These are phyloP conservation scores for Sclerotinia spermophila DNA, from an alignment of 2,329 filamentous ascomycete species.

Conservation along the genomic window DNA sequence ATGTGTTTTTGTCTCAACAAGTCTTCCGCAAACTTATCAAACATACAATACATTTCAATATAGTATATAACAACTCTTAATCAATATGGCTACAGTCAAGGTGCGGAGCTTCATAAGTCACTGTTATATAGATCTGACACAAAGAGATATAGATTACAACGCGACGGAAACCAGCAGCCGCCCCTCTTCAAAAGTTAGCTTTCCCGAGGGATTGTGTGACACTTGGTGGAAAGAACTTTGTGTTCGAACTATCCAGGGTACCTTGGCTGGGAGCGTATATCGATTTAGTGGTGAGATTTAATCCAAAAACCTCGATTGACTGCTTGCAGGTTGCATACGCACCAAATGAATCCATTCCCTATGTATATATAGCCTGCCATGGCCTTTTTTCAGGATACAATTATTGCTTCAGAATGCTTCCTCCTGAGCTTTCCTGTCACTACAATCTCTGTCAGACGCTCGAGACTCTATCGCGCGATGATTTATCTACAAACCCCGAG, in stretches of 20 bases:
- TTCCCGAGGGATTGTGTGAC: background rate
- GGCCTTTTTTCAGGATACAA: background rate
- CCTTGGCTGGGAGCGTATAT: background rate
- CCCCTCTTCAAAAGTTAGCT: background rate
- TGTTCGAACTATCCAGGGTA: background rate
- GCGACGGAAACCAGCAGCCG: background rate
- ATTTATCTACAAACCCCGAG: background rate
- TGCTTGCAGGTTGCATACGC: background rate
- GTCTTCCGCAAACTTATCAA: background rate
- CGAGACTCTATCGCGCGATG: background rate
- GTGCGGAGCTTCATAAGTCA: background rate
- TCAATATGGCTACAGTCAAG: background rate
- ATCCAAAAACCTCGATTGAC: background rate
- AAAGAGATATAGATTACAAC: background rate
- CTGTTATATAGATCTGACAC: background rate
- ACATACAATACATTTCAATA: background rate
- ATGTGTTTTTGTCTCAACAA: background rate
- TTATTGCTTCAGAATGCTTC: background rate
- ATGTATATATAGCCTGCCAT: background rate
- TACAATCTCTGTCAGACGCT: background rate
- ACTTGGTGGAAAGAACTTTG: background rate
- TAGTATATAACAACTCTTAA: background rate
- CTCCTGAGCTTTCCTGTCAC: background rate
- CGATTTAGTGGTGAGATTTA: background rate
- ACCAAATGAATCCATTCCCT: background rate